These are phyloP conservation scores for Colletotrichum theobromicola DNA, from an alignment of 2,329 filamentous ascomycete genomes.

Conservation along the genomic window DNA sequence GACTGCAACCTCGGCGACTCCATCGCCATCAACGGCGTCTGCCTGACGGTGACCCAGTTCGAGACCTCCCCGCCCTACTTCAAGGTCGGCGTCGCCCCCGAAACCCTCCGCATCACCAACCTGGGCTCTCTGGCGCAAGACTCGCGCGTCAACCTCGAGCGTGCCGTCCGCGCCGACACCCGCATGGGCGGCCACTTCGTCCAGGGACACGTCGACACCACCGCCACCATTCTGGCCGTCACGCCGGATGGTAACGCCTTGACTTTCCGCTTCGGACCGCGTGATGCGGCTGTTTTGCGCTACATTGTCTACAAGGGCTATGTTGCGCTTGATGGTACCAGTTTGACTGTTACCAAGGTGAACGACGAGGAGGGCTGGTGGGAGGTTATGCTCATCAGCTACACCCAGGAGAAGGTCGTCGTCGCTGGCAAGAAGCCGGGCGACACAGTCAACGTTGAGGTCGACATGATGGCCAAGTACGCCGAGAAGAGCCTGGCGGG, in stretches of 20 bases:
- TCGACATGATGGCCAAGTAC: slow-evolving; percentile 87
- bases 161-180: slow-evolving; percentile 87
- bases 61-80: slow-evolving; percentile 58
- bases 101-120: slow-evolving; percentile 95
- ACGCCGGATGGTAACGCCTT: slow-evolving; percentile 88
- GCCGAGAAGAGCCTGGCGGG: slow-evolving; percentile 88
- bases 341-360: slow-evolving; percentile 88
- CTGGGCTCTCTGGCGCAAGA: slow-evolving; percentile 74
- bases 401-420: slow-evolving; percentile 92
- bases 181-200: slow-evolving; percentile 99
- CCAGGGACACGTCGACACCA: slow-evolving; percentile 95
- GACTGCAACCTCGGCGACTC: slow-evolving; percentile 91
- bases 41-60: slow-evolving; percentile 81
- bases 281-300: slow-evolving; percentile 70
- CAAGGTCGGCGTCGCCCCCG: slow-evolving; percentile 92
- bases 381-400: slow-evolving; percentile 97
- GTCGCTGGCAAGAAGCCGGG: slow-evolving; percentile 79
- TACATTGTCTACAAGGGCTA: slow-evolving; percentile 98
- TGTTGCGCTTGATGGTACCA: slow-evolving; percentile 92
- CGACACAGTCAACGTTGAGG: slow-evolving; percentile 89
- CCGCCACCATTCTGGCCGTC: slow-evolving; percentile 75
- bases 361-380: slow-evolving; percentile 81
- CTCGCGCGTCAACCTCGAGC: slow-evolving; percentile 87
- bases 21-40: slow-evolving; percentile 94
- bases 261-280: slow-evolving; percentile 82